These are phyloP conservation scores for Boletus mariae DNA, from an alignment of 1,284 basidiomycete genomes.

Conservation along the genomic window DNA sequence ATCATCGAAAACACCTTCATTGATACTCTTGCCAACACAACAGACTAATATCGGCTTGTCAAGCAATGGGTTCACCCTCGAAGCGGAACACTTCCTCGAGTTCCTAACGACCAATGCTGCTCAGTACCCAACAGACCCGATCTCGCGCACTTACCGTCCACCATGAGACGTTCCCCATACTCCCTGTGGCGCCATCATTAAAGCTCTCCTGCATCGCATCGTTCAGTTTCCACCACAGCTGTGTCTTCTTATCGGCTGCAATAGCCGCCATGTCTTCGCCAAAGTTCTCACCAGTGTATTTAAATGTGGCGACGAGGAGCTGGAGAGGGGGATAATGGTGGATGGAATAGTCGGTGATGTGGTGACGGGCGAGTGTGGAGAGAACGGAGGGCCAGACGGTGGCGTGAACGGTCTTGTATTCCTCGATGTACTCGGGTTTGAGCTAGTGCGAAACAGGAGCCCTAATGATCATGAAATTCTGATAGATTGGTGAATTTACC, in stretches of 20 bases:
- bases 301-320: slow-evolving; percentile 69
- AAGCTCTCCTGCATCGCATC: slow-evolving; percentile 79
- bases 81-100: slow-evolving; percentile 72
- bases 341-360: slow-evolving; percentile 77
- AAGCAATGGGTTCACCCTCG: slow-evolving; percentile 39
- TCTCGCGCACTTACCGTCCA: slow-evolving; percentile 51
- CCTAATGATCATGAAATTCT: not conserved
- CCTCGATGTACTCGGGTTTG: slow-evolving; percentile 57
- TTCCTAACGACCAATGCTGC: slow-evolving; percentile 36
- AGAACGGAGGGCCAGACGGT: slow-evolving; percentile 72
- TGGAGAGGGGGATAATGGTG: slow-evolving; percentile 59
- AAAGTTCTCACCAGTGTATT: slow-evolving; percentile 61
- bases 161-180: slow-evolving; percentile 64
- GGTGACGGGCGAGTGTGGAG: slow-evolving; percentile 58
- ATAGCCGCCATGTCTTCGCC: slow-evolving; percentile 65
- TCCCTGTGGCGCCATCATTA: slow-evolving; percentile 64
- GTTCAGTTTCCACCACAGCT: slow-evolving; percentile 74
- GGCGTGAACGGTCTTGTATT: slow-evolving; percentile 69
- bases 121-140: not conserved
- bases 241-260: slow-evolving; percentile 62
- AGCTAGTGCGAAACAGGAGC: slow-evolving; percentile 39
- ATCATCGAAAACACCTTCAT: no score
- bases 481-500: slow-evolving; percentile 30
- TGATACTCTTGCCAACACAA: not conserved
- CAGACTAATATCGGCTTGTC: not conserved